Evolutionary conservation across 345 rosid genomes (phyloP).

Genomic region (Anacardium occidentale): DNA sequence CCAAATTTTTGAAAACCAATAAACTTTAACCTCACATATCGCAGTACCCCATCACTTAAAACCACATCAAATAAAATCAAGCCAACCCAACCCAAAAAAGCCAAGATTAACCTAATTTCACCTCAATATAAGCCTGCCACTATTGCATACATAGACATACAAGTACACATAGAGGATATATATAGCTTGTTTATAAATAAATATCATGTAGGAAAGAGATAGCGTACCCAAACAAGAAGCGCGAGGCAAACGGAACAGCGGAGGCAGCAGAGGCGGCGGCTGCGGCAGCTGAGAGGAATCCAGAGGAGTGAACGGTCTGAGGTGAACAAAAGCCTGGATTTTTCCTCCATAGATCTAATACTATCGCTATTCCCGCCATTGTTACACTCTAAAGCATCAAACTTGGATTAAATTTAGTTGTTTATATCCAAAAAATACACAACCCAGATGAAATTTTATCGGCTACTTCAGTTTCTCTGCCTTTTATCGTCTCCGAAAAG

Average conservation of each 20-base stretch:
- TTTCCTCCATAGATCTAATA: slow-evolving; percentile 75
- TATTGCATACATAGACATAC: slow-evolving; percentile 4
- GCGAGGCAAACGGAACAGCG: slow-evolving; percentile 69
- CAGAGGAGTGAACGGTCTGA: slow-evolving; percentile 51
- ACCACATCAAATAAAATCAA: background rate
- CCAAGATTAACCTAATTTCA: background rate
- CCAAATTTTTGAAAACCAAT: background rate
- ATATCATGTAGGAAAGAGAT: background rate
- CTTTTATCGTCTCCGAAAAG: slow-evolving; percentile 2
- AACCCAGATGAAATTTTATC: slow-evolving; percentile 15
- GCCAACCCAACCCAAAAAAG: background rate
- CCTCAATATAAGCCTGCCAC: background rate
- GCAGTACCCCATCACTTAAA: background rate
- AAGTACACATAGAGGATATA: background rate
- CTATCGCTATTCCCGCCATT: slow-evolving; percentile 84
- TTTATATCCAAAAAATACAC: slow-evolving; percentile 1
- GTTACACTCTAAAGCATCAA: slow-evolving; percentile 18
- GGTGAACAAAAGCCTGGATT: slow-evolving; percentile 48
- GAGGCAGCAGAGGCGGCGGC: slow-evolving; percentile 59
- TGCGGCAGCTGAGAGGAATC: slow-evolving; percentile 53
- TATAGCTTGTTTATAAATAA: background rate
- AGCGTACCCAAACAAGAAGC: slow-evolving; percentile 75
- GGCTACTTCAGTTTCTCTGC: background rate
- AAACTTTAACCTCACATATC: background rate
- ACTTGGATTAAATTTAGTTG: background rate